A percentile compares a stretch with the other conserved stretches of the same genome.
Evolutionary conservation across 2,329 filamentous ascomycete genomes (phyloP).

Genomic region (Fusarium coffeatum): DNA sequence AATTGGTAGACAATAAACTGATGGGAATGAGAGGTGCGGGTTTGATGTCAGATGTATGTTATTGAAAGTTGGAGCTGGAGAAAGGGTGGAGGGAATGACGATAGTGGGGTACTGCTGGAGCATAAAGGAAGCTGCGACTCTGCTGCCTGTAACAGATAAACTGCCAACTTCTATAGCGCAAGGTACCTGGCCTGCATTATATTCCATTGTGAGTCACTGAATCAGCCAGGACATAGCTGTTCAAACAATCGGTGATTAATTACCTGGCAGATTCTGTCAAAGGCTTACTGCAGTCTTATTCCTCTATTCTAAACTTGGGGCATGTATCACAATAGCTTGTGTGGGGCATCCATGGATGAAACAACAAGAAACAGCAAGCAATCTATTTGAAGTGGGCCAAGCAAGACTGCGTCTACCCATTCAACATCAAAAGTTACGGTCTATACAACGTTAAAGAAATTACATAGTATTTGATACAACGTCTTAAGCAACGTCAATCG

Average conservation of each 20-base stretch:
- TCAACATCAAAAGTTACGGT: neutral
- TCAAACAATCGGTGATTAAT: neutral
- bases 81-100: constrained; percentile 29
- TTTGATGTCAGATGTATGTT: constrained; percentile 13
- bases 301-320: neutral
- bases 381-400: neutral
- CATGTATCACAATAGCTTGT: constrained; percentile 19
- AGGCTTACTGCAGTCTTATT: neutral
- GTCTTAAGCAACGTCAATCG: neutral
- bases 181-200: no score
- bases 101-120: constrained; percentile 33
- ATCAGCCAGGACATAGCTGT: neutral
- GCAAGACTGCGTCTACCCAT: neutral
- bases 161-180: neutral
- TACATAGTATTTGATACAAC: neutral
- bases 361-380: neutral
- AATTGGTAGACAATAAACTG: neutral
- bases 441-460: neutral
- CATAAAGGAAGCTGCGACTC: neutral
- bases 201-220: neutral
- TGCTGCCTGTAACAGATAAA: neutral
- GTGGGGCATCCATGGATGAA: constrained; percentile 7
- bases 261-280: neutral
- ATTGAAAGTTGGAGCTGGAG: constrained; percentile 19
- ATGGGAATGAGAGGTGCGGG: neutral